phyloP scores from a whole-genome alignment of 116 monocot species.

The Zostera marina region DNA sequence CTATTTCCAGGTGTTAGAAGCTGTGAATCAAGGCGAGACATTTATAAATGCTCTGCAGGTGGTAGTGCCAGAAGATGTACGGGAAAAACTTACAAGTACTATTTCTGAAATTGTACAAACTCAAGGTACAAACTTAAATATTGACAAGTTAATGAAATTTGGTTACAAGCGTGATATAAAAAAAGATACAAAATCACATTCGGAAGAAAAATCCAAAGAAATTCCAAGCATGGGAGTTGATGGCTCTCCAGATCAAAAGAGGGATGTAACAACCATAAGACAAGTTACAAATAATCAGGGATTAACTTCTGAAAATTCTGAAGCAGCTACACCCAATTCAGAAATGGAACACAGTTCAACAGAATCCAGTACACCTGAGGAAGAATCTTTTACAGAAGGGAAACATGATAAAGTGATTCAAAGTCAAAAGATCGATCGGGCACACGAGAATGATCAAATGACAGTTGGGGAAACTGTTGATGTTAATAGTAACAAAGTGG shows the following conservation, averaged over 20 bases:
- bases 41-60: conserved; percentile 78
- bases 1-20: conserved; percentile 47
- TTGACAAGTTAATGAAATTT: conserved; percentile 28
- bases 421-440: conserved; percentile 9
- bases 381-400: conserved; percentile 5
- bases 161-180: conserved; percentile 23
- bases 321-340: conserved; percentile 9
- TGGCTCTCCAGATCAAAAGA: neutral
- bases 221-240: conserved; percentile 1
- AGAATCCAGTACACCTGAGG: conserved; percentile 2
- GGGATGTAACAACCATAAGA: neutral
- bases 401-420: conserved; percentile 12
- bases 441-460: conserved; percentile 13
- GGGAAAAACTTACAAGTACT: conserved; percentile 62
- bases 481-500: conserved; percentile 11
- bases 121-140: conserved; percentile 37
- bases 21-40: conserved; percentile 69
- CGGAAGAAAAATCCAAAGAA: neutral
- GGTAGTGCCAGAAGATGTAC: conserved; percentile 87
- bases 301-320: conserved; percentile 24
- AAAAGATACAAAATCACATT: conserved; percentile 20
- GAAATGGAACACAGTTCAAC: conserved; percentile 17
- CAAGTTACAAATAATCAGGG: conserved; percentile 10
- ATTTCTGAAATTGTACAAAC: conserved; percentile 56
- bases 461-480: conserved; percentile 2